These are phyloP conservation scores for Petunia axillaris DNA, from an alignment of 257 asterid genomes.

Conservation along the genomic window DNA sequence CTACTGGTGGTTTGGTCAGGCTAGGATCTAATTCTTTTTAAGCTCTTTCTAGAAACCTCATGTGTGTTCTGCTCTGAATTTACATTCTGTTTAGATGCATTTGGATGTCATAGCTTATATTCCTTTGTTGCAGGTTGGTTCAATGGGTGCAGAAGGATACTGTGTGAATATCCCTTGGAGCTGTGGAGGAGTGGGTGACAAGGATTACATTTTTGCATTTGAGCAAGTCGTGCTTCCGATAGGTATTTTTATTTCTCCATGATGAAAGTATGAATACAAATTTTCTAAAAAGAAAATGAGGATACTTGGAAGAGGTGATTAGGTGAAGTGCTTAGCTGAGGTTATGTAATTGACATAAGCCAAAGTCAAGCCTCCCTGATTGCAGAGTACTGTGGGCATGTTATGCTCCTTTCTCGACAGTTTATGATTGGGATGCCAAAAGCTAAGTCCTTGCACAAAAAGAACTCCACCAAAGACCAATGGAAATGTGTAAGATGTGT, in stretches of 20 bases:
- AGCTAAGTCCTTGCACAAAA: background rate
- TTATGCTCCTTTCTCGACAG: background rate
- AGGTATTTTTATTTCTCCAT: conserved; percentile 47
- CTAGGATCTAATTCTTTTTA: background rate
- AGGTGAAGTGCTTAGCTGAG: background rate
- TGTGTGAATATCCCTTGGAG: conserved; percentile 98
- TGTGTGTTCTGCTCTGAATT: background rate
- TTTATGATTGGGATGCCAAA: conserved; percentile 14
- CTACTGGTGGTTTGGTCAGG: background rate
- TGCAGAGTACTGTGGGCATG: conserved; percentile 9
- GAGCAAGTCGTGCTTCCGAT: conserved; percentile 91
- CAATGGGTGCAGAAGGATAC: conserved; percentile 91
- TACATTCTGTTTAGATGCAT: background rate
- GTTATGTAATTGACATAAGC: background rate
- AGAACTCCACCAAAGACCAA: background rate
- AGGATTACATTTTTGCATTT: conserved; percentile 91
- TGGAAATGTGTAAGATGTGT: conserved; percentile 14
- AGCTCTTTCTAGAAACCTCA: background rate
- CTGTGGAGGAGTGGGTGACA: conserved; percentile 94
- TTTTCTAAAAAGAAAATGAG: background rate
- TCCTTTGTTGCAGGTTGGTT: conserved; percentile 70
- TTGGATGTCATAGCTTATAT: background rate
- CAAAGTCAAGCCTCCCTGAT: conserved; percentile 2
- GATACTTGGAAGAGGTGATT: conserved; percentile 17
- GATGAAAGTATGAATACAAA: conserved; percentile 1